A percentile compares a stretch with the other conserved stretches of the same genome.
Evolutionary conservation across 148 eudicot genomes (phyloP).

Genomic region (Persicaria maculosa): DNA sequence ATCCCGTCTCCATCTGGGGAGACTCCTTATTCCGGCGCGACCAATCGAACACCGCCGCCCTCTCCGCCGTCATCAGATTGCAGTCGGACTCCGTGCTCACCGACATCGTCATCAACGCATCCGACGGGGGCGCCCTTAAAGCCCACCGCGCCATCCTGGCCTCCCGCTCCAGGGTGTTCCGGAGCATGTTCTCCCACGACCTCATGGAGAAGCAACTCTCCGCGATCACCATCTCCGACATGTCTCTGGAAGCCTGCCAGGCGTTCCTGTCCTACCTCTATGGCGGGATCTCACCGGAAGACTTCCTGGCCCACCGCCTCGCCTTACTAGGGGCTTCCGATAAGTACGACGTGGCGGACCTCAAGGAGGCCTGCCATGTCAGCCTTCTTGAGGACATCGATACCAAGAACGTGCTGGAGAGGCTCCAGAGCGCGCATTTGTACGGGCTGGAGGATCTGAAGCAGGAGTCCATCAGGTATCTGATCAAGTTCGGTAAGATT

Average conservation of each 20-base stretch:
- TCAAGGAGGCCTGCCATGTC: slow-evolving; percentile 64
- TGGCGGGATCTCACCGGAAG: slow-evolving; percentile 53
- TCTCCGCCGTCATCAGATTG: slow-evolving; percentile 55
- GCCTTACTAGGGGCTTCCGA: slow-evolving; percentile 58
- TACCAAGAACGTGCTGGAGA: slow-evolving; percentile 59
- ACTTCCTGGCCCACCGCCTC: slow-evolving; percentile 66
- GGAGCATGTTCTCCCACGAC: slow-evolving; percentile 61
- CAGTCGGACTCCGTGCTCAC: slow-evolving; percentile 51
- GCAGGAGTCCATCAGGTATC: slow-evolving; percentile 54
- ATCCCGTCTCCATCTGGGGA: slow-evolving; percentile 55
- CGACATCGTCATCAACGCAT: slow-evolving; percentile 53
- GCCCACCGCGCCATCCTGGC: slow-evolving; percentile 78
- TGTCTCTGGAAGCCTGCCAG: slow-evolving; percentile 58
- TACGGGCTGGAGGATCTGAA: slow-evolving; percentile 54
- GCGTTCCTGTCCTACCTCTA: slow-evolving; percentile 64
- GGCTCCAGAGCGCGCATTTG: slow-evolving; percentile 70
- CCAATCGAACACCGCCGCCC: slow-evolving; percentile 37
- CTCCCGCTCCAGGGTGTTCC: slow-evolving; percentile 66
- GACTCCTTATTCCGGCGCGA: slow-evolving; percentile 36
- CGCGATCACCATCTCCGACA: slow-evolving; percentile 56
- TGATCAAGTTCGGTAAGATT: slow-evolving; percentile 68
- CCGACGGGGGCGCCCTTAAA: slow-evolving; percentile 36
- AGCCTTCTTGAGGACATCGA: slow-evolving; percentile 72
- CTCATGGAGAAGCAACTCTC: slow-evolving; percentile 66
- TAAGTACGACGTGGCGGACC: slow-evolving; percentile 52